Evolutionary conservation across 1,284 basidiomycete species (phyloP).

Genomic region (Cutaneotrichosporon arboriforme): DNA sequence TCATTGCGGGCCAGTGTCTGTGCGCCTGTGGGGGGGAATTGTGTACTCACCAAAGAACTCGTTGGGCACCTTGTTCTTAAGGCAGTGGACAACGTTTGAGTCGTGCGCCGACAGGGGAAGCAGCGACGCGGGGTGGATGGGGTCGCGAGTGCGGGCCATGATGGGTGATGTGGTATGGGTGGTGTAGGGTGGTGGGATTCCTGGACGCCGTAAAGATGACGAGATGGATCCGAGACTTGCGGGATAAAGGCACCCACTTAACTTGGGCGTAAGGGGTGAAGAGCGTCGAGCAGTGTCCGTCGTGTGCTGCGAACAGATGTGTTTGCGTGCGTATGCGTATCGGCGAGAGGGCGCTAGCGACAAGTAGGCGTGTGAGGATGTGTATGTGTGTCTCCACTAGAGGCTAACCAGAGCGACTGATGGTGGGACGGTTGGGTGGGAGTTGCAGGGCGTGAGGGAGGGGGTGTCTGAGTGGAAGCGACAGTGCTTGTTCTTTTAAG

Average conservation of each 20-base stretch:
- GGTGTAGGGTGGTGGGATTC: neutral
- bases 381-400: neutral
- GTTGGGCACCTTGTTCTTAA: conserved; percentile 49
- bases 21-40: conserved; percentile 1
- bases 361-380: neutral
- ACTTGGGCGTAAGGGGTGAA: neutral
- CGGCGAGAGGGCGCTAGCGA: neutral
- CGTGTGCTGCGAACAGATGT: neutral
- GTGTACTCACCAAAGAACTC: conserved; percentile 61
- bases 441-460: too few relatives aligned
- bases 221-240: too few relatives aligned
- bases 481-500: too few relatives aligned
- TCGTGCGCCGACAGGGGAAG: conserved; percentile 62
- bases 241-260: too few relatives aligned
- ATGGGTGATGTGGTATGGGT: neutral
- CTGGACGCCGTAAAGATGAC: too few relatives aligned
- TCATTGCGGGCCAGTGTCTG: conserved; percentile 6
- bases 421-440: too few relatives aligned
- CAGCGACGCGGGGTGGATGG: conserved; percentile 57
- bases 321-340: neutral
- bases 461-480: too few relatives aligned
- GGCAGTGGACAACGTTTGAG: conserved; percentile 54
- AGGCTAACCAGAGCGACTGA: too few relatives aligned
- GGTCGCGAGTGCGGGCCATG: conserved; percentile 19
- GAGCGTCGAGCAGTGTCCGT: neutral